These are phyloP conservation scores for Stygiomarasmius scandens DNA, from an alignment of 1,284 basidiomycete species.

Conservation along the genomic window DNA sequence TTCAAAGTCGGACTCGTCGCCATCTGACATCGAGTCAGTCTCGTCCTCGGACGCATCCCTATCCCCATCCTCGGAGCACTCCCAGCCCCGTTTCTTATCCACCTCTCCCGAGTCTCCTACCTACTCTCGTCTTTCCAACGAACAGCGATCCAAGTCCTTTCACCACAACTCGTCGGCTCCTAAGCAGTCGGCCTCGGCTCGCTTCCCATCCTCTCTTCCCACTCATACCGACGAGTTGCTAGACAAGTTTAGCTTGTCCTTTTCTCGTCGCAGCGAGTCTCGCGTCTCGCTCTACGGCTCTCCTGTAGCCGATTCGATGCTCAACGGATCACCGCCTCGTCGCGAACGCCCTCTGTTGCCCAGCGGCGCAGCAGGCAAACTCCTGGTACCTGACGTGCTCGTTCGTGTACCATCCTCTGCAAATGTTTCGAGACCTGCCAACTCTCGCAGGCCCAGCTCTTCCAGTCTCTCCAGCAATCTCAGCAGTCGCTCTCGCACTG, in stretches of 20 bases:
- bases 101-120: not conserved
- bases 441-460: conserved; percentile 25
- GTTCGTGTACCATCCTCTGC: conserved; percentile 43
- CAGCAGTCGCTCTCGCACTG: conserved; percentile 9
- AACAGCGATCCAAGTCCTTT: conserved; percentile 15
- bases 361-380: conserved; percentile 60
- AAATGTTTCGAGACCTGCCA: conserved; percentile 36
- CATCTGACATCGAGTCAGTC: conserved; percentile 12
- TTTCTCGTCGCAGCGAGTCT: conserved; percentile 28
- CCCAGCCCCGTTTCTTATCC: not conserved
- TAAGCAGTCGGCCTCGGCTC: not conserved
- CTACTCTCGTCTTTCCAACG: not conserved
- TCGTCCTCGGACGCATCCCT: conserved; percentile 1
- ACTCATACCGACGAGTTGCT: conserved; percentile 3
- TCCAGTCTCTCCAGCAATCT: conserved; percentile 5
- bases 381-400: conserved; percentile 67
- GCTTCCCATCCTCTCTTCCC: conserved; percentile 20
- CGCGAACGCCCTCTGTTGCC: conserved; percentile 56
- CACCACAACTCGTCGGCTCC: not conserved
- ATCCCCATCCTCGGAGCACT: not conserved
- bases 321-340: conserved; percentile 28
- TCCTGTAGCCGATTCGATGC: conserved; percentile 11
- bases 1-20: conserved; percentile 33
- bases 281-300: conserved; percentile 23
- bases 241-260: conserved; percentile 27